Percentiles rank a stretch among this genome's conserved stretches.
These are phyloP conservation scores for Striga hermonthica DNA, from an alignment of 305 asterid genomes.

Conservation along the genomic window DNA sequence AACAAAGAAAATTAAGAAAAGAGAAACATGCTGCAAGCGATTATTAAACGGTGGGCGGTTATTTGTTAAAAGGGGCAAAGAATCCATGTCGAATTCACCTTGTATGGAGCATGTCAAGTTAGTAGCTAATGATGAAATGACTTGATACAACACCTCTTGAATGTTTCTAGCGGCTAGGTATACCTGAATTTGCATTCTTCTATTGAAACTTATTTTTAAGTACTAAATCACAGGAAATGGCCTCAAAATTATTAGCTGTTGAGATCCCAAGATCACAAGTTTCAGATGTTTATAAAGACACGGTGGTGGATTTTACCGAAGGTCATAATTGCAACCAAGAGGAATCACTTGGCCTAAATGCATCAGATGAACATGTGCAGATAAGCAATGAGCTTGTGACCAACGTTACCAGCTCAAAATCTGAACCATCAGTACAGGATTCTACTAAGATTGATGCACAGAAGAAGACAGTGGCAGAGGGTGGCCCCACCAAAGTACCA, in stretches of 20 bases:
- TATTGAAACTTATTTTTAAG: conserved; percentile 14
- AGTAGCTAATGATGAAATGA: conserved; percentile 28
- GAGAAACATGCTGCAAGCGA: neutral
- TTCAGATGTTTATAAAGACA: conserved; percentile 23
- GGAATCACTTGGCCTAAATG: conserved; percentile 29
- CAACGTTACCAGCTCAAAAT: conserved; percentile 33
- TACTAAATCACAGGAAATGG: conserved; percentile 33
- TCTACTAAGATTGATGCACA: conserved; percentile 30
- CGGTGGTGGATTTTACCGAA: conserved; percentile 20
- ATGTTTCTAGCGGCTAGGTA: conserved; percentile 22
- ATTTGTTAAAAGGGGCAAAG: neutral
- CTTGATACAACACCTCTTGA: conserved; percentile 11
- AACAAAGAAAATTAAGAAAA: neutral
- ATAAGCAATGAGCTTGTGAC: conserved; percentile 28
- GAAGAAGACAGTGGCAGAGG: conserved; percentile 28
- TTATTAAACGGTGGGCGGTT: conserved; percentile 3
- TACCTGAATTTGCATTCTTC: conserved; percentile 21
- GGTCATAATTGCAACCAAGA: conserved; percentile 33
- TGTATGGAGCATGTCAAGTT: conserved; percentile 26
- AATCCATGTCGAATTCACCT: neutral
- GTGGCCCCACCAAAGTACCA: conserved; percentile 26
- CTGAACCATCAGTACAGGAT: conserved; percentile 34
- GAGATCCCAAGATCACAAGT: conserved; percentile 21
- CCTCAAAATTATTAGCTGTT: conserved; percentile 18
- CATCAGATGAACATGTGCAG: conserved; percentile 32